Percentiles rank a stretch among this genome's conserved stretches.
Evolutionary conservation across 257 asterid species (phyloP).

Genomic region (Catharanthus roseus): DNA sequence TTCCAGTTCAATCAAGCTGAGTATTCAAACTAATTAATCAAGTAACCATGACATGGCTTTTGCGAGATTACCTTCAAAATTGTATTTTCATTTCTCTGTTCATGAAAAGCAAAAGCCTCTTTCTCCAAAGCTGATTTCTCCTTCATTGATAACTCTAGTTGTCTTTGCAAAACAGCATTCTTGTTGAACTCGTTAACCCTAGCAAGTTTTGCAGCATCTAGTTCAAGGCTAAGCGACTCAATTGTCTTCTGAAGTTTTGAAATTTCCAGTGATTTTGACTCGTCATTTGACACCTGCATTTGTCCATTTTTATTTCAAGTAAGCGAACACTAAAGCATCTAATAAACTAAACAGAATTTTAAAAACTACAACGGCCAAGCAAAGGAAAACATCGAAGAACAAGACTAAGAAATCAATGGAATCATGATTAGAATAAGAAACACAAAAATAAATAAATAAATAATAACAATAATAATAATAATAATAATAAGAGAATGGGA

Average conservation of each 20-base stretch:
- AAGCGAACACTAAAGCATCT: background rate
- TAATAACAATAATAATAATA: background rate
- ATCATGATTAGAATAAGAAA: background rate
- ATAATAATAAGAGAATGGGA: background rate
- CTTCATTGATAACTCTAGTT: conserved; percentile 60
- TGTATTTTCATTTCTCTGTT: conserved; percentile 72
- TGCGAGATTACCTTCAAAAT: conserved; percentile 54
- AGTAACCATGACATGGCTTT: background rate
- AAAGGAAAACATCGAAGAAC: background rate
- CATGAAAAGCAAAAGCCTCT: conserved; percentile 50
- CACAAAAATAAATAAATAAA: background rate
- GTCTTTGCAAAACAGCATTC: conserved; percentile 65
- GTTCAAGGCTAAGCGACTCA: conserved; percentile 72
- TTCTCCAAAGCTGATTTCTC: conserved; percentile 72
- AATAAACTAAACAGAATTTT: background rate
- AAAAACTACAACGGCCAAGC: background rate
- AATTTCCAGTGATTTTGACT: conserved; percentile 69
- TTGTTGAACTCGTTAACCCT: conserved; percentile 84
- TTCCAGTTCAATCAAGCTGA: background rate
- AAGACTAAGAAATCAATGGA: background rate
- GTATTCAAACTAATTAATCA: conserved; percentile 6
- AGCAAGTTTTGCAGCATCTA: conserved; percentile 88
- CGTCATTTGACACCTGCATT: conserved; percentile 77
- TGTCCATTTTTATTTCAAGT: background rate
- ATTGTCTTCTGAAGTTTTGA: conserved; percentile 84